Evolutionary conservation across 2,329 filamentous ascomycete species (phyloP), one percentile per base, ranked within the genome.

Genomic region (Truncatella angustata): DNA sequence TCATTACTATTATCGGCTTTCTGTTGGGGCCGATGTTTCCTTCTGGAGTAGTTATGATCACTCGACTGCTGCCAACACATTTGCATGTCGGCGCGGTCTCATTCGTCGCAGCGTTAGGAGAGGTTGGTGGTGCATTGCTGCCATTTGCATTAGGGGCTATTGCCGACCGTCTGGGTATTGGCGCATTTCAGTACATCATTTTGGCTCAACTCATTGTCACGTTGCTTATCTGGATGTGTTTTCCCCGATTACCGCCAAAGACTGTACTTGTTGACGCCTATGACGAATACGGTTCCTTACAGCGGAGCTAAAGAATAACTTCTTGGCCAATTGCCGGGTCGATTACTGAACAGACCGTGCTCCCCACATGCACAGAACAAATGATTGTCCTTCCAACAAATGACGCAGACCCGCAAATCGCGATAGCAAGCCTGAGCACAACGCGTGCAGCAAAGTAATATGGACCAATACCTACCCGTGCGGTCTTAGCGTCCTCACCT

Each of bases 131-230:
- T 4, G 73, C 72, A 0, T 44, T 73, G 16, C 56, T 76, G 1
- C 74, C 75, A 0, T 74, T 76, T 50, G 65, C 61, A 3, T 68
- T 76, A n/a, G 74, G 74, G 1, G 68, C 70, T 4, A 54, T 73
- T 7, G 65, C 72, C 2, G 61, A 75, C 12, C 57, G 58, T 1
- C 40, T 70, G 7, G 73, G 73, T 0, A 72, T 76, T 40, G 61
- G 60, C 2, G 60, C 70, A 0, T 75, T 74, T 24, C 63, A 66
- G 26, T 51, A 56, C 7, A 61, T 67, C 9, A 59, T 68, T 4
- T n/a, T 50, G 14, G 47, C 23, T 16, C 47, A 50, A 24, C 36
- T 50, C 14, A 23, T 50, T 5, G 35, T 21, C 12, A 42, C 36
- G 4, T 16, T 50, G 14, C 18, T 40, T 14, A 42, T 50, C 7